Evolutionary conservation across 2,329 filamentous ascomycete species (phyloP), one percentile per base, ranked within the genome.

Genomic region (Alternaria brassicicola): DNA sequence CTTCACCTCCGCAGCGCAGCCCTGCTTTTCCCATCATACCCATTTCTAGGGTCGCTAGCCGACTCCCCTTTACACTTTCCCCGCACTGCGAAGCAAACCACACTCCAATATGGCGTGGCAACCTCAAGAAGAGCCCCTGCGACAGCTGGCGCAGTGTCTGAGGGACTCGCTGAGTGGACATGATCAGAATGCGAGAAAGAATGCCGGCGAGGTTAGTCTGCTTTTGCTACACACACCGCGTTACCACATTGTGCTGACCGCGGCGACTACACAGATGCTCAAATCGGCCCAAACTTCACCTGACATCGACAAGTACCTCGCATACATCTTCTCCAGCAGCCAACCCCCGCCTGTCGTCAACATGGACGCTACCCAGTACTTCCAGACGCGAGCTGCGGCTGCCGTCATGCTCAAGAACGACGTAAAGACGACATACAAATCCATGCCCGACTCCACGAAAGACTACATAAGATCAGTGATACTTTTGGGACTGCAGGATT

Each of bases 381-480:
- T 90, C 76, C 81, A 92, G 49, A 89, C 96, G 61, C 89, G 95
- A 64, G 91, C 91, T 60, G 91, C 94, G 10, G 93, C 94, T 25
- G 93, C 91, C 55, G 88, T 98, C 72, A 95, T 97, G 87, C 85
- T 99, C 66, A 99, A 98, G 82, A 98, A 97, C 79, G 93, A 96
- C 74, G 86, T 98, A 76, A 89, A 87, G 73, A 80, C 86, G 46
- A 84, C 87, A 39, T 94, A 91, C 82, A 90, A 90, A 75, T 83
- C 86, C 55, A 92, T 97, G 62, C 85, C 92, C 52, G 88, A 90
- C 49, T 76, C 83, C 38, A 94, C 89, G 74, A 82, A 96, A 66
- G 80, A 83, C 28, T 89, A 96, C 72, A 87, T 98, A 76, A 92
- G 91, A 76, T 86, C 91, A 50, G 88, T 91, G 31, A 86, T 96